A percentile compares a stretch with the other conserved stretches of the same genome.
Conservation (phyloP, 495 filamentous ascomycete species). For the Clohesyomyces aquaticus region DNA sequence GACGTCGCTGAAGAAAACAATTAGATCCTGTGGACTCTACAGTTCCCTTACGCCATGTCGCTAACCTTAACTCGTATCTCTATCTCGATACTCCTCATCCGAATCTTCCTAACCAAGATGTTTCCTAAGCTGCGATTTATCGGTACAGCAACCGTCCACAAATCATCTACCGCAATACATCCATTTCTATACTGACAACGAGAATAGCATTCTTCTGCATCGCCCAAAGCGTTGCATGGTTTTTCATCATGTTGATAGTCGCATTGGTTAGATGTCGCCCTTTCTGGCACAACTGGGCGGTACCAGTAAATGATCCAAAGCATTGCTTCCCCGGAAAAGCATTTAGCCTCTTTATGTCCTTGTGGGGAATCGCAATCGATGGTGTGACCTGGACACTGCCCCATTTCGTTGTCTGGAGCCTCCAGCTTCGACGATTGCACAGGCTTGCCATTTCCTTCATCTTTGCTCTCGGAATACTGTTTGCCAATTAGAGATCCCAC, state of each 20-base stretch:
- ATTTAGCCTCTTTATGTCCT: neutral
- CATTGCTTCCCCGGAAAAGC: slow-evolving; percentile 23
- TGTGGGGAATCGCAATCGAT: slow-evolving; percentile 16
- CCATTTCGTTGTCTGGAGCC: slow-evolving; percentile 31
- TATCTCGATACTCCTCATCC: slow-evolving; percentile 30
- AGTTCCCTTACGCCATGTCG: slow-evolving; percentile 22
- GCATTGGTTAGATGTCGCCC: slow-evolving; percentile 18
- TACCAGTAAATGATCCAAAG: slow-evolving; percentile 11
- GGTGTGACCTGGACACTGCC: slow-evolving; percentile 26
- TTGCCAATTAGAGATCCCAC: neutral
- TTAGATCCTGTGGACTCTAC: slow-evolving; percentile 19
- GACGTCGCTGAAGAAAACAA: neutral
- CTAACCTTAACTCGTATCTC: slow-evolving; percentile 21
- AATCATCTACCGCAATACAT: neutral
- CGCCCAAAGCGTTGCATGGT: slow-evolving; percentile 13
- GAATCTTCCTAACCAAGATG: slow-evolving; percentile 22
- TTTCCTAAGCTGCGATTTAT: slow-evolving; percentile 20
- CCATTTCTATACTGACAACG: slow-evolving; percentile 10
- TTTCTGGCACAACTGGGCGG: slow-evolving; percentile 20
- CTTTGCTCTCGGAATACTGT: slow-evolving; percentile 31
- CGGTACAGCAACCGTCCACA: slow-evolving; percentile 12
- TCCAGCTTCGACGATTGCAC: slow-evolving; percentile 24
- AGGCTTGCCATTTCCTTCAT: slow-evolving; percentile 28
- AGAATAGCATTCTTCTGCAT: slow-evolving; percentile 9
- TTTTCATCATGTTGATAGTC: slow-evolving; percentile 1